Conservation (phyloP, 2,329 filamentous ascomycete species). For the Trichoderma aggressivum region DNA sequence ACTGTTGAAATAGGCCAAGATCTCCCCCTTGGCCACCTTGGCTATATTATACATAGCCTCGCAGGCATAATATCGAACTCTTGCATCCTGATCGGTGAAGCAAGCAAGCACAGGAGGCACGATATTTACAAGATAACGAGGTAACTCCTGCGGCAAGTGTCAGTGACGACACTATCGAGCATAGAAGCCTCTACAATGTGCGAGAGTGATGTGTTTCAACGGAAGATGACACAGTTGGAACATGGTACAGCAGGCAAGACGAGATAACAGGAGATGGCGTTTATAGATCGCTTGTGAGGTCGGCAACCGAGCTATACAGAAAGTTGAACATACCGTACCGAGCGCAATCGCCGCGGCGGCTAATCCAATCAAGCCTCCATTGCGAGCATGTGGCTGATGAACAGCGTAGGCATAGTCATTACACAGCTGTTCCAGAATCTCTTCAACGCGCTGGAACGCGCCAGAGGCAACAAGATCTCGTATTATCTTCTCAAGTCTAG, state of each 20-base stretch:
- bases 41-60: constrained; percentile 99
- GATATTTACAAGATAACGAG: constrained; percentile 86
- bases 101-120: constrained; percentile 95
- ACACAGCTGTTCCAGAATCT: constrained; percentile 92
- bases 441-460: constrained; percentile 76
- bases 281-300: background rate
- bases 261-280: background rate
- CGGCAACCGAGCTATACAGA: background rate
- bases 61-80: constrained; percentile 96
- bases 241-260: background rate
- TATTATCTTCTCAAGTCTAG: constrained; percentile 83
- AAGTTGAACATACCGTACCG: constrained; percentile 65
- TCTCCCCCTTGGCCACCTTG: constrained; percentile 97
- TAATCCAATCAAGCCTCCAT: constrained; percentile 92
- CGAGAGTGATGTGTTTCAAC: background rate
- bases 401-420: constrained; percentile 98
- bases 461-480: constrained; percentile 74
- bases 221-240: background rate
- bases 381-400: constrained; percentile 92
- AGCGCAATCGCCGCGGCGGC: constrained; percentile 94
- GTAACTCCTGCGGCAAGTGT: constrained; percentile 82
- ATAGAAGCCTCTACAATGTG: background rate
- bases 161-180: background rate
- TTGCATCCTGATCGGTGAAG: constrained; percentile 96
- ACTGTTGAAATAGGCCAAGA: constrained; percentile 95